Conservation (phyloP, 176 grass and related monocot genomes). For the Elaeis guineensis region DNA sequence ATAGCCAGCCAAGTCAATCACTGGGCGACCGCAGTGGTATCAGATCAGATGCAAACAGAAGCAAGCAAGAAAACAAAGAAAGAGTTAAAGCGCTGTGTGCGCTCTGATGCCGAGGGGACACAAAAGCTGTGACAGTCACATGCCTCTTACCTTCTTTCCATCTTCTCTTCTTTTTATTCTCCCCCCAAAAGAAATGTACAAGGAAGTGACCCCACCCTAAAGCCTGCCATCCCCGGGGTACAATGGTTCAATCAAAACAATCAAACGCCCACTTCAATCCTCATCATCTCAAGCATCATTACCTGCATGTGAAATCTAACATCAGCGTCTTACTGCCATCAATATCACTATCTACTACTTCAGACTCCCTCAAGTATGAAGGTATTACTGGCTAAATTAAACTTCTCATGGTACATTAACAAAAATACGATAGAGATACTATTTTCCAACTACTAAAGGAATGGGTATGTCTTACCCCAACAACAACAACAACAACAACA, state of each 20-base stretch:
- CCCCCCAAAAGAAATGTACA: constrained; percentile 26
- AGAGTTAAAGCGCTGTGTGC: not conserved
- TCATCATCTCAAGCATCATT: constrained; percentile 32
- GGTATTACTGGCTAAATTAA: too few species aligned
- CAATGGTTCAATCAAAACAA: constrained; percentile 34
- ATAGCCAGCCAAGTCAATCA: not conserved
- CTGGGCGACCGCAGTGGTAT: not conserved
- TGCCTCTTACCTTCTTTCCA: constrained; percentile 15
- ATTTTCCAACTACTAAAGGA: too few species aligned
- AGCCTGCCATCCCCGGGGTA: constrained; percentile 22
- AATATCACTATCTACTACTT: too few species aligned
- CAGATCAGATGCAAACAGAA: not conserved
- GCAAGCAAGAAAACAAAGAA: constrained; percentile 13
- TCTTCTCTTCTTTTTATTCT: constrained; percentile 36
- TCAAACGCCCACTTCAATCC: not conserved
- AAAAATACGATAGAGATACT: too few species aligned
- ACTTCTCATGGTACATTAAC: too few species aligned
- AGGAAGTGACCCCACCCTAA: not conserved
- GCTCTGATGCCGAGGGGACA: constrained; percentile 10
- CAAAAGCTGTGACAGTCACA: constrained; percentile 29
- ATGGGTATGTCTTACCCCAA: too few species aligned
- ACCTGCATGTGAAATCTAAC: constrained; percentile 2
- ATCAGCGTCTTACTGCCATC: too few species aligned
- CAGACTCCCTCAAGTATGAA: too few species aligned
- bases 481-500: too few species aligned